A percentile compares a stretch with the other conserved stretches of the same genome.
phyloP scores from a whole-genome alignment of 495 filamentous ascomycete genomes.

The Aspergillus homomorphus region DNA sequence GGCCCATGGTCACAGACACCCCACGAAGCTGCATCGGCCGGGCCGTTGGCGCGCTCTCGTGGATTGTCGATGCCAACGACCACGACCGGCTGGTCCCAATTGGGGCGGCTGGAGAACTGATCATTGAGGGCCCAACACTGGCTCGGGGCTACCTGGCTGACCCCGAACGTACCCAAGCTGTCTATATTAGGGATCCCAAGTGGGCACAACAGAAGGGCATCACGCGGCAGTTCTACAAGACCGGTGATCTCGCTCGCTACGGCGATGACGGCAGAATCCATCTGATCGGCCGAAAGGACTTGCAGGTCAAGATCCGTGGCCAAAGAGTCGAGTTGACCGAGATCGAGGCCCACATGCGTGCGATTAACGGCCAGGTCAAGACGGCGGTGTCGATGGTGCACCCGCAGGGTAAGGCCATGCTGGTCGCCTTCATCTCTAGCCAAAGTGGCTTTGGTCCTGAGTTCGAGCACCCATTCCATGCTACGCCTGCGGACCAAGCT shows the following conservation, averaged over 20 bases:
- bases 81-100: conserved; percentile 35
- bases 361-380: conserved; percentile 7
- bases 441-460: conserved; percentile 14
- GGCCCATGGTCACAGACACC: conserved; percentile 13
- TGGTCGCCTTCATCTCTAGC: conserved; percentile 11
- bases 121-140: conserved; percentile 41
- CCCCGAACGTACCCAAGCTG: conserved; percentile 24
- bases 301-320: conserved; percentile 45
- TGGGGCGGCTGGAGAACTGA: conserved; percentile 42
- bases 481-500: background rate
- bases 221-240: conserved; percentile 24
- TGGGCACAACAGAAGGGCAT: conserved; percentile 4
- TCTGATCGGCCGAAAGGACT: conserved; percentile 20
- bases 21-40: conserved; percentile 18
- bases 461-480: conserved; percentile 1
- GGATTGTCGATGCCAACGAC: conserved; percentile 38
- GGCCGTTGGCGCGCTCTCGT: conserved; percentile 19
- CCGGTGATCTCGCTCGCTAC: conserved; percentile 18
- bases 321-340: conserved; percentile 47
- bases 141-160: conserved; percentile 41
- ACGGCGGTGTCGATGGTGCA: conserved; percentile 14
- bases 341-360: conserved; percentile 23
- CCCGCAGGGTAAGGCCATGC: conserved; percentile 6
- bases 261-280: conserved; percentile 14
- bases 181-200: conserved; percentile 26